Conservation (phyloP, 2,329 filamentous ascomycete genomes). For the Aureobasidium leucospermi region DNA sequence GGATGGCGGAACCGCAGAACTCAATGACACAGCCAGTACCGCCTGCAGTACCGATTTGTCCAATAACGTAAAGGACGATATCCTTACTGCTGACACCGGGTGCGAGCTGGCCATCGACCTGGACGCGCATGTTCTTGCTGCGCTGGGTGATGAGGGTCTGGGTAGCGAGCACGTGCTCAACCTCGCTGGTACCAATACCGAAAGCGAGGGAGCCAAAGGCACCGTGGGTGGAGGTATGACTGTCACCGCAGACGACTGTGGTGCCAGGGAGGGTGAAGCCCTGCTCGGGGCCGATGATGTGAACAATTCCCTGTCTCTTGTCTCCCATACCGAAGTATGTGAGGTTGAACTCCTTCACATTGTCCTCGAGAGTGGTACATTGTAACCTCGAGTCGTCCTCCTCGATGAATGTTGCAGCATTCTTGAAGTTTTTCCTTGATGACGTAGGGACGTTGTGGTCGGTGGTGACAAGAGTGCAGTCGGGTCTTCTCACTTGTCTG, state of each 20-base stretch:
- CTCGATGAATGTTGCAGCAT: conserved; percentile 86
- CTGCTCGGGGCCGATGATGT: conserved; percentile 97
- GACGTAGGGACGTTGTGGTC: conserved; percentile 96
- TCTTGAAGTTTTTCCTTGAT: conserved; percentile 86
- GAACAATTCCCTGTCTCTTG: conserved; percentile 95
- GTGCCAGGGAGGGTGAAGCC: conserved; percentile 96
- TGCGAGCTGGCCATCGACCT: conserved; percentile 83
- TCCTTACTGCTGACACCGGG: conserved; percentile 96
- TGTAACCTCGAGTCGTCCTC: conserved; percentile 90
- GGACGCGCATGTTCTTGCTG: conserved; percentile 98
- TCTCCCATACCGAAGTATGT: conserved; percentile 96
- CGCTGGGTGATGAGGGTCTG: conserved; percentile 91
- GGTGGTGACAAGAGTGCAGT: conserved; percentile 93
- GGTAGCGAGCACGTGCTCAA: conserved; percentile 95
- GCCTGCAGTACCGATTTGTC: conserved; percentile 87
- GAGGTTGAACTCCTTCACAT: conserved; percentile 91
- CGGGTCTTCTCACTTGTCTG: conserved; percentile 81
- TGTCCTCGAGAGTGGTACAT: conserved; percentile 93
- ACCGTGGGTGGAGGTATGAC: conserved; percentile 95
- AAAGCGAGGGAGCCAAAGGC: conserved; percentile 93
- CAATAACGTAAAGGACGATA: conserved; percentile 86
- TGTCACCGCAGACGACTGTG: conserved; percentile 95
- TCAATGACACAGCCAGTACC: conserved; percentile 94
- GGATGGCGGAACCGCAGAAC: conserved; percentile 92
- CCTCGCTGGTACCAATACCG: conserved; percentile 95